Conservation (phyloP, 2,329 filamentous ascomycete species). For the Penicillium rolfsii region DNA sequence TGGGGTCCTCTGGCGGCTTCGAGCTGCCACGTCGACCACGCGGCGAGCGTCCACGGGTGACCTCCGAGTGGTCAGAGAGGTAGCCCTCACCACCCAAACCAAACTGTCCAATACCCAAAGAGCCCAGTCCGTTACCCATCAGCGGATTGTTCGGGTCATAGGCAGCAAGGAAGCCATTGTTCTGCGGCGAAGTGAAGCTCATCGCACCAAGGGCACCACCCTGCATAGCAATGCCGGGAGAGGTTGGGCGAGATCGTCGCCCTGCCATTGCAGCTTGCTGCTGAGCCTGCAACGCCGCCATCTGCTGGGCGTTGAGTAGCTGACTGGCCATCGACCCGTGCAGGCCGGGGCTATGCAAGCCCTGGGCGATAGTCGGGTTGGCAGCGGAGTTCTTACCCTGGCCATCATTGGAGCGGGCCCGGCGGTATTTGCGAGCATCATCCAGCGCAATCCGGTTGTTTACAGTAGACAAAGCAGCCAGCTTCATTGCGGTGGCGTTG, state of each 20-base stretch:
- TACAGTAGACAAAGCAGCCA: conserved; percentile 93
- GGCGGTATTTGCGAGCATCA: conserved; percentile 94
- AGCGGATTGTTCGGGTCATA: conserved; percentile 75
- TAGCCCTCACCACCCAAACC: conserved; percentile 78
- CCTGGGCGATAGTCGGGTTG: conserved; percentile 68
- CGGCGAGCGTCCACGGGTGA: conserved; percentile 86
- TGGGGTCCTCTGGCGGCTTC: conserved; percentile 97
- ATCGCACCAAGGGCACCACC: conserved; percentile 62
- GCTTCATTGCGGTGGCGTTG: conserved; percentile 98
- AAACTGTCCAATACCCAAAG: conserved; percentile 72
- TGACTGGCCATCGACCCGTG: conserved; percentile 81
- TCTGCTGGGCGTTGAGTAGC: conserved; percentile 79
- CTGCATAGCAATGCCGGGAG: conserved; percentile 84
- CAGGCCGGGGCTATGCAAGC: conserved; percentile 64
- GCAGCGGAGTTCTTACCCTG: conserved; percentile 47
- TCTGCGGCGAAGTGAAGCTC: conserved; percentile 84
- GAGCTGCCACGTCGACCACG: conserved; percentile 90
- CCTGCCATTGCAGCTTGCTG: conserved; percentile 60
- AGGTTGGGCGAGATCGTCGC: conserved; percentile 83
- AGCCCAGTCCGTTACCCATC: conserved; percentile 71
- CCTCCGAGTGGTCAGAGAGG: conserved; percentile 89
- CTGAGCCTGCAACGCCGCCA: conserved; percentile 77
- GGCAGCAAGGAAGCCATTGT: conserved; percentile 89
- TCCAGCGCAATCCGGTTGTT: conserved; percentile 98
- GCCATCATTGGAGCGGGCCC: conserved; percentile 84